phyloP scores from a whole-genome alignment of 768 basidiomycete genomes.

The Lenzites betulinus region DNA sequence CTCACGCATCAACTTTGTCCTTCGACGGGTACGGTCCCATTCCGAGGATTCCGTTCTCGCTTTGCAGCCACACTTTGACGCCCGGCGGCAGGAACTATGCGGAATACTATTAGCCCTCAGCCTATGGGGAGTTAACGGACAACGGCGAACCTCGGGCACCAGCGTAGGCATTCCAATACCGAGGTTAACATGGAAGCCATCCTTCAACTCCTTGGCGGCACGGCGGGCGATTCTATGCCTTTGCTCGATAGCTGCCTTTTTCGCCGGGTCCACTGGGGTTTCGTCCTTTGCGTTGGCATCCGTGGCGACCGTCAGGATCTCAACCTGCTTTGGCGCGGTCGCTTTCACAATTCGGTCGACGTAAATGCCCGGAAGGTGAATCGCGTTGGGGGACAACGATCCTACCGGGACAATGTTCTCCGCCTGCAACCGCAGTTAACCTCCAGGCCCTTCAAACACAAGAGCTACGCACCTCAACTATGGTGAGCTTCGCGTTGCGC shows the following conservation, averaged over 20 bases:
- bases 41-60: slow-evolving; percentile 88
- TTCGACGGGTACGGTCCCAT: slow-evolving; percentile 90
- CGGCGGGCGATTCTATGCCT: slow-evolving; percentile 81
- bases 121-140: not conserved
- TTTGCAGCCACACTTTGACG: slow-evolving; percentile 86
- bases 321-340: slow-evolving; percentile 75
- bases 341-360: slow-evolving; percentile 87
- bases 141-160: slow-evolving; percentile 58
- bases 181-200: slow-evolving; percentile 87
- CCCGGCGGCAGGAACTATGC: slow-evolving; percentile 59
- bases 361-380: slow-evolving; percentile 85
- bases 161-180: slow-evolving; percentile 93
- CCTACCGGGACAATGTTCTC: slow-evolving; percentile 89
- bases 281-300: slow-evolving; percentile 35
- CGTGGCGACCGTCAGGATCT: slow-evolving; percentile 70
- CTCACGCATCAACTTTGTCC: slow-evolving; percentile 79
- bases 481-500: slow-evolving; percentile 84
- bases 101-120: not conserved
- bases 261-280: slow-evolving; percentile 43
- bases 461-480: slow-evolving; percentile 66
- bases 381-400: slow-evolving; percentile 74
- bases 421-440: slow-evolving; percentile 49
- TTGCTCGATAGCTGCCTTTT: slow-evolving; percentile 47
- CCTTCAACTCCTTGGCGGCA: slow-evolving; percentile 86
- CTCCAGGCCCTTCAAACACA: not conserved